Percentiles rank a stretch among this genome's conserved stretches.
phyloP scores from a whole-genome alignment of 1,284 basidiomycete genomes.

The Rhodotorula sp. region DNA sequence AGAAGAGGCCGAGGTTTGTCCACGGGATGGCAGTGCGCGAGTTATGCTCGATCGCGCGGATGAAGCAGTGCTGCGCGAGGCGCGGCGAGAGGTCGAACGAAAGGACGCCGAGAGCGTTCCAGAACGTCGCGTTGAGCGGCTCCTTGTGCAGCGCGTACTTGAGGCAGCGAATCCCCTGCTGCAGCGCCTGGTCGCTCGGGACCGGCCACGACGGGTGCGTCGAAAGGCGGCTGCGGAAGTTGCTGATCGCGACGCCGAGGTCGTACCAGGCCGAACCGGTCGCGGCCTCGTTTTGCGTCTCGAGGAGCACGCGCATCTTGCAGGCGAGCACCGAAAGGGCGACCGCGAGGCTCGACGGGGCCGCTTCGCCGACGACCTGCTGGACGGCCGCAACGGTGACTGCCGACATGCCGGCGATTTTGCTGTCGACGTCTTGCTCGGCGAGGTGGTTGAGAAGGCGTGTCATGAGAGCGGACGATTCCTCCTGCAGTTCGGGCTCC shows the following conservation, averaged over 20 bases:
- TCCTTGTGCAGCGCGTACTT: constrained; percentile 75
- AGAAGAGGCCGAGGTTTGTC: constrained; percentile 88
- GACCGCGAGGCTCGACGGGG: constrained; percentile 25
- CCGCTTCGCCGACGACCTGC: constrained; percentile 1
- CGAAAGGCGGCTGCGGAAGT: constrained; percentile 56
- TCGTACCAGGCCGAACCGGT: constrained; percentile 74
- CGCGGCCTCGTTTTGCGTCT: constrained; percentile 62
- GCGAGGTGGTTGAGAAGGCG: constrained; percentile 16
- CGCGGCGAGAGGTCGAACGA: constrained; percentile 69
- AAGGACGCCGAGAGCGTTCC: constrained; percentile 78
- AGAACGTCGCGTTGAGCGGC: constrained; percentile 72
- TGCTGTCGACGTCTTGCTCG: constrained; percentile 48
- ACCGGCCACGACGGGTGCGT: constrained; percentile 39
- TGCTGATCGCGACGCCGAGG: constrained; percentile 65
- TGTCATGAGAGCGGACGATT: constrained; percentile 4
- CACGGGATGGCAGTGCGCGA: constrained; percentile 67
- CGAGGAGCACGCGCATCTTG: constrained; percentile 71
- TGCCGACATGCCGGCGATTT: constrained; percentile 33
- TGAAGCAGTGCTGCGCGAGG: constrained; percentile 86
- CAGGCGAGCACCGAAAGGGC: constrained; percentile 66
- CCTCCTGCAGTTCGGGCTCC: constrained; percentile 30
- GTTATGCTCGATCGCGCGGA: constrained; percentile 83
- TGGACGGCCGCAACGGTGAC: constrained; percentile 26
- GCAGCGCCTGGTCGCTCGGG: constrained; percentile 51
- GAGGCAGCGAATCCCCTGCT: constrained; percentile 66